phyloP scores from a whole-genome alignment of 2,329 filamentous ascomycete species.

The Trichophaea hybrida region DNA sequence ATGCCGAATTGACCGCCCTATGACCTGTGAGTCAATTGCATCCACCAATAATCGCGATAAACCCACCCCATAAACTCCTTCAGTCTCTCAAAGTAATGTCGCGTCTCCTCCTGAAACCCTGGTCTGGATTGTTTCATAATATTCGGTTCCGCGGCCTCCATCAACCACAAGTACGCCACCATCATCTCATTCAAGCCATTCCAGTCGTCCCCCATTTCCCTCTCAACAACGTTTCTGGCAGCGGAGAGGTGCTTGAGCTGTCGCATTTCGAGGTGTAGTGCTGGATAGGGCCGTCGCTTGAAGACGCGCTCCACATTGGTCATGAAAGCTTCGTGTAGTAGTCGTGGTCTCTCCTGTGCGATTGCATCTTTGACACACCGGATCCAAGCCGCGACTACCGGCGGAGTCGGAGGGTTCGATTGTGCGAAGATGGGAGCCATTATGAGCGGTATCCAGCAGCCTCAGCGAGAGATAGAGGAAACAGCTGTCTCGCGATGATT shows the following conservation, averaged over 20 bases:
- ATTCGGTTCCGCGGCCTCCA: slow-evolving; percentile 7
- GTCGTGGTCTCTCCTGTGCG: background rate
- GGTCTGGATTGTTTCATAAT: slow-evolving; percentile 1
- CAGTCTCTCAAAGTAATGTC: slow-evolving; percentile 9
- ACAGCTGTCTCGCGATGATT: too few species aligned
- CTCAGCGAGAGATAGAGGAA: background rate
- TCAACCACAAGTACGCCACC: slow-evolving; percentile 13
- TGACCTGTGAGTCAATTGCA: background rate
- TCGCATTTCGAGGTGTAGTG: background rate
- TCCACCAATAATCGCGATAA: background rate
- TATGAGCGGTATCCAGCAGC: background rate
- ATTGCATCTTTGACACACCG: background rate
- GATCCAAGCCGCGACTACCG: background rate
- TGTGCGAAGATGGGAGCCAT: background rate
- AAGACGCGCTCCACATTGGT: background rate
- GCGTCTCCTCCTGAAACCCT: background rate
- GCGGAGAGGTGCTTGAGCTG: background rate
- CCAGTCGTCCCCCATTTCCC: slow-evolving; percentile 20
- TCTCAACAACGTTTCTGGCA: slow-evolving; percentile 9
- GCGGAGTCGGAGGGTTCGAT: background rate
- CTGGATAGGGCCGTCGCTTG: background rate
- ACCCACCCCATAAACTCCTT: slow-evolving; percentile 16
- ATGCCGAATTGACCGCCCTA: slow-evolving; percentile 19
- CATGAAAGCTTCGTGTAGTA: background rate
- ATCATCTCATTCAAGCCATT: slow-evolving; percentile 17